Base-by-base conservation (phyloP, 352 stramenopile genomes). In the Pythium insidiosum region DNA sequence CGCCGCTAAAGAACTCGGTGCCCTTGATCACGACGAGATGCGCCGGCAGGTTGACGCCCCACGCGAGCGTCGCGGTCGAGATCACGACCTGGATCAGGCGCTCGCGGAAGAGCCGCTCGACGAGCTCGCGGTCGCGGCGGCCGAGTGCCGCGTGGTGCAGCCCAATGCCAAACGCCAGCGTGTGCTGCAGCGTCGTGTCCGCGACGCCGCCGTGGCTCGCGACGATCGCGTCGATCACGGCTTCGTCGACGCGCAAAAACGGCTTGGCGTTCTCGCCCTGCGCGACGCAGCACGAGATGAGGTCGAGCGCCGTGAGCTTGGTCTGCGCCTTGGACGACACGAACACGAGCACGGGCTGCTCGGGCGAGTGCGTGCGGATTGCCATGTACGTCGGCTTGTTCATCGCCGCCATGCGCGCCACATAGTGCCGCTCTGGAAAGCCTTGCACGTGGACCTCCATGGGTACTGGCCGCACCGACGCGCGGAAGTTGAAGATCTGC, bases 1-100 rank as follows among this genome's bases (percentile, higher is more conserved):
- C 88, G 30, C 83, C 80, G 13, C 81, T 61, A 69, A 98, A 99
- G 53, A 90, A 99, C 55, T 99, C 94, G 1, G 96, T 99, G 31
- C 96, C 95, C 67, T 99, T 99, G 30, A 99, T 78, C 12, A 99
- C 71, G 2, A 99, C 97, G 10, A 99, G 66, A 56, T 99, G 95
- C 0, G 95, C 96, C 0, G 96, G 96, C 12, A 99, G 61, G 51
- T 99, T 99, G 7, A 99, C 90, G 53, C 88, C 90, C 87, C 91
- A 97, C 20, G 89, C 91, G n/a, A 97, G 56, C 6, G 87, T 97
- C 23, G 82, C 90, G 15, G 92, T 98, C 23, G 77, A 94, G 34
- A 96, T 92, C 11, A 98, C 60, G 3, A 98, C 84, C 63, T 98
- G 93, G 60, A 99, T 98, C 40, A 98, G 81, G n/a, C 91, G 84